Base-by-base conservation (phyloP, 1,284 basidiomycete genomes). In the Cutaneotrichosporon sp. region DNA sequence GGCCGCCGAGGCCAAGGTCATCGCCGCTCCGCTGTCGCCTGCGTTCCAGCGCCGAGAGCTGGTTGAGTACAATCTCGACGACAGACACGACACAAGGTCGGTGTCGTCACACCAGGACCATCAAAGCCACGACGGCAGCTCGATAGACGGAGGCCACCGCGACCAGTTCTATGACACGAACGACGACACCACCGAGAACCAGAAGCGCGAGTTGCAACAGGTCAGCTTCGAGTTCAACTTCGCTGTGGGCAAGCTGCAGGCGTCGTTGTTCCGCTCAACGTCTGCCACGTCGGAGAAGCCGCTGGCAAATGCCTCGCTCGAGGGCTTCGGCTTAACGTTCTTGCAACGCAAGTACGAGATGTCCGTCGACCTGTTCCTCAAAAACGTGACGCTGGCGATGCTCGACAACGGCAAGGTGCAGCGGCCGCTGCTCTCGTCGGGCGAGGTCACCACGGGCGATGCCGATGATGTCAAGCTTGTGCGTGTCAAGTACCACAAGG, bases 161-260 rank as follows among this genome's bases (percentile, higher is more conserved):
- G 86, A 87, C 45, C 80, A 87, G 59, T 92, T 92, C 76, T 91
- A 88, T 65, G 90, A 93, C 69, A 89, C 87, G 2, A 83, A 84
- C 24, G 87, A 91, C 56, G 87, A 87, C 52, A 82, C 82, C 27
- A 80, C 82, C 8, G 83, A 86, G 13, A 50, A 14, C 20, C 43
- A 54, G n/a, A 51, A 38, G 43, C 56, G 69, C 70, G 87, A 88
- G 65, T 76, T 90, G 43, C 87, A 86, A 67, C 97, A 98, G 74
- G 89, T 90, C 71, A 84, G 86, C 1, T 92, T 99, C 69, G 91
- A 97, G 79, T 83, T 99, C 66, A 83, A 89, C 54, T 98, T 99
- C 79, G 83, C 87, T 38, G 97, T 99, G 38, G 92, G 94, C 60
- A 86, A 86, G 58, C 83, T 99, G n/a, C 85, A 89, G 58, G 92